Evolutionary conservation across 805 yeast genomes (phyloP).

Genomic region (Metschnikowia lunata): DNA sequence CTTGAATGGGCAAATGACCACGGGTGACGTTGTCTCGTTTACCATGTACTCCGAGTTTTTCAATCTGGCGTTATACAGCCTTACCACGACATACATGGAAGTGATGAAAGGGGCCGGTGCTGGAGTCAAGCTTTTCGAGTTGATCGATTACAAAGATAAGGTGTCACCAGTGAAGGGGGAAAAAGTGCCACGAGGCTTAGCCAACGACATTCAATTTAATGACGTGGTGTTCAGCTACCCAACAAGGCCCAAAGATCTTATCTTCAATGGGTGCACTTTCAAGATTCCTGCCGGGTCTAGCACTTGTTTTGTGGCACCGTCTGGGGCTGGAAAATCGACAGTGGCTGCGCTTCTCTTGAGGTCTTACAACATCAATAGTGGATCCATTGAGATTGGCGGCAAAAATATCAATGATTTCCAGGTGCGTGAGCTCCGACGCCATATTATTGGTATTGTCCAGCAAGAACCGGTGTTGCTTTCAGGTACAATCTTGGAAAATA

Average conservation of each 20-base stretch:
- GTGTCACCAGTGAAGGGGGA: slow-evolving; percentile 36
- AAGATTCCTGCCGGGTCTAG: slow-evolving; percentile 32
- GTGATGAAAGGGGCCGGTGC: slow-evolving; percentile 48
- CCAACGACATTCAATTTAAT: slow-evolving; percentile 36
- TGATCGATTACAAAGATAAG: slow-evolving; percentile 34
- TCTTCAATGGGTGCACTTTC: slow-evolving; percentile 38
- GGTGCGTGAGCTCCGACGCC: slow-evolving; percentile 45
- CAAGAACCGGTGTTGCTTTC: slow-evolving; percentile 58
- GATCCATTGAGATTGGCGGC: slow-evolving; percentile 51
- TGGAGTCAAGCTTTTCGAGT: slow-evolving; percentile 39
- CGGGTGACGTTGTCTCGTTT: slow-evolving; percentile 45
- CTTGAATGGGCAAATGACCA: slow-evolving; percentile 41
- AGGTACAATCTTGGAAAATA: slow-evolving; percentile 53
- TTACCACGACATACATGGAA: slow-evolving; percentile 44
- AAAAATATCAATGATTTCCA: slow-evolving; percentile 44
- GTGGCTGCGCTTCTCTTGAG: slow-evolving; percentile 51
- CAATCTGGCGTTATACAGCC: slow-evolving; percentile 41
- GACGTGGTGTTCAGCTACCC: slow-evolving; percentile 42
- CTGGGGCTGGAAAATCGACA: slow-evolving; percentile 61
- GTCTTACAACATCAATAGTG: slow-evolving; percentile 47
- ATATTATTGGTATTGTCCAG: slow-evolving; percentile 53
- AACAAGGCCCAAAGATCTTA: slow-evolving; percentile 31
- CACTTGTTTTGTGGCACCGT: slow-evolving; percentile 49
- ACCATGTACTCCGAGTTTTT: slow-evolving; percentile 44
- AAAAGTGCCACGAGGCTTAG: slow-evolving; percentile 16